Evolutionary conservation across 2,329 filamentous ascomycete species (phyloP).

Genomic region (Cladosporium sp.): DNA sequence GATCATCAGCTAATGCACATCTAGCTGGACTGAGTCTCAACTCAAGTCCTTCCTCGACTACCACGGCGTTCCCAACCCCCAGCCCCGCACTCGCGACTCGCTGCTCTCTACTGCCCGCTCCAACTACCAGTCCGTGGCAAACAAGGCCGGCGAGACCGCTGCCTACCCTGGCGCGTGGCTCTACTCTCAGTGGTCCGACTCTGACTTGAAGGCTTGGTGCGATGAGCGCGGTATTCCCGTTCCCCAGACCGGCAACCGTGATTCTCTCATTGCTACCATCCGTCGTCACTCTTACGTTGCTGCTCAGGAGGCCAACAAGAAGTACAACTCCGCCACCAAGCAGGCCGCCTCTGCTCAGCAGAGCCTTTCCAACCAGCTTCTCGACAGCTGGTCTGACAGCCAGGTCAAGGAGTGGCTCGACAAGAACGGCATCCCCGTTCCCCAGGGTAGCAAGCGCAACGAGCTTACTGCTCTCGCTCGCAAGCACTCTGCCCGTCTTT

Average conservation of each 20-base stretch:
- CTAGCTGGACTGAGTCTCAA: slow-evolving; percentile 87
- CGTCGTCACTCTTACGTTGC: slow-evolving; percentile 78
- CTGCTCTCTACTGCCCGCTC: slow-evolving; percentile 75
- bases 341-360: slow-evolving; percentile 64
- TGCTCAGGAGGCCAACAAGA: slow-evolving; percentile 52
- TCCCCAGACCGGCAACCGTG: slow-evolving; percentile 80
- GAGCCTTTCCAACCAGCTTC: slow-evolving; percentile 77
- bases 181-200: slow-evolving; percentile 87
- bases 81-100: slow-evolving; percentile 82
- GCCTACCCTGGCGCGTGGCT: slow-evolving; percentile 96
- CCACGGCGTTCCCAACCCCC: slow-evolving; percentile 81
- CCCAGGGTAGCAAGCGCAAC: slow-evolving; percentile 87
- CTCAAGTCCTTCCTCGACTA: slow-evolving; percentile 91
- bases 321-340: slow-evolving; percentile 63
- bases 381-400: slow-evolving; percentile 87
- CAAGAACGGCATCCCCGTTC: slow-evolving; percentile 85
- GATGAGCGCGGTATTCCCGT: slow-evolving; percentile 83
- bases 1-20: slow-evolving; percentile 40
- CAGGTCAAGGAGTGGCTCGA: slow-evolving; percentile 91
- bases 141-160: slow-evolving; percentile 73
- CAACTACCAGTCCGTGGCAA: slow-evolving; percentile 77
- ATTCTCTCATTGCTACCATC: slow-evolving; percentile 84
- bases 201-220: slow-evolving; percentile 90
- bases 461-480: slow-evolving; percentile 88
- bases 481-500: slow-evolving; percentile 75